Evolutionary conservation across 306 rosid species (phyloP).

Genomic region (Glycyrrhiza uralensis): DNA sequence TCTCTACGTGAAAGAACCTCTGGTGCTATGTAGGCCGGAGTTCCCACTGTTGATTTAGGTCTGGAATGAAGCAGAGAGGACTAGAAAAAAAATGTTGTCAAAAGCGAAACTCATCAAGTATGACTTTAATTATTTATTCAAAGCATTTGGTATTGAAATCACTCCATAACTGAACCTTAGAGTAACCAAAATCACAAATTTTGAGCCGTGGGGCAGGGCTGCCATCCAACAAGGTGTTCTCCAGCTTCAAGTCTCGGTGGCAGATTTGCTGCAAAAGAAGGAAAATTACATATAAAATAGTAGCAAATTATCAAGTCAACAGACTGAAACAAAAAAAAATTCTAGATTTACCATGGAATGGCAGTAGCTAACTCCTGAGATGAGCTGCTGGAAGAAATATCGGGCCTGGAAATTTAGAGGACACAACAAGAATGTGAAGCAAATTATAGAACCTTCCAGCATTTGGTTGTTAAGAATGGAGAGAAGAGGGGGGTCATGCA

Average conservation of each 20-base stretch:
- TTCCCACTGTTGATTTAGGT: conserved; percentile 81
- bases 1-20: conserved; percentile 86
- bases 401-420: conserved; percentile 58
- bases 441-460: conserved; percentile 1
- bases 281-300: not conserved
- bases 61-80: conserved; percentile 85
- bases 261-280: conserved; percentile 68
- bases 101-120: conserved; percentile 1
- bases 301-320: conserved; percentile 1
- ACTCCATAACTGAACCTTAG: conserved; percentile 54
- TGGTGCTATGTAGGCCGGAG: conserved; percentile 90
- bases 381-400: conserved; percentile 93
- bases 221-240: conserved; percentile 80
- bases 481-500: not conserved
- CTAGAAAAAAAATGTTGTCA: conserved; percentile 45
- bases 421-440: conserved; percentile 13
- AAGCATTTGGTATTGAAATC: conserved; percentile 22
- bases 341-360: conserved; percentile 59
- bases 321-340: not conserved
- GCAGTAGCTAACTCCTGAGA: conserved; percentile 82
- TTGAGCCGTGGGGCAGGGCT: conserved; percentile 89
- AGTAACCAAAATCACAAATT: conserved; percentile 87
- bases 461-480: conserved; percentile 8
- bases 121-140: not conserved
- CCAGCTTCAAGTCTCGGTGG: conserved; percentile 83